Conservation (phyloP, 2,329 filamentous ascomycete species). For the Chalaropsis thielavioides region DNA sequence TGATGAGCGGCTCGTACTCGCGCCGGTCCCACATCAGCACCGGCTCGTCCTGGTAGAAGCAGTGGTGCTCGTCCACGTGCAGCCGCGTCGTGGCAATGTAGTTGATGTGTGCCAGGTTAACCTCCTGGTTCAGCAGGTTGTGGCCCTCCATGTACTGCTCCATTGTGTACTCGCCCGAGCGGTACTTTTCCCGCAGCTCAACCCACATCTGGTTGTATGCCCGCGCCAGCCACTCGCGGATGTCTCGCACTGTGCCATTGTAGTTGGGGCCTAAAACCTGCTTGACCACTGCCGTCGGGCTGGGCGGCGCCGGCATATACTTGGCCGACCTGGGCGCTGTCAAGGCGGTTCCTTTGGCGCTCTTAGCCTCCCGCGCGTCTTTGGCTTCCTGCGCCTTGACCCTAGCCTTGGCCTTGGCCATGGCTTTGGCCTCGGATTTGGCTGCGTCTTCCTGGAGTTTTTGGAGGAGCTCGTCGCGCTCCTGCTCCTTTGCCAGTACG, state of each 20-base stretch:
- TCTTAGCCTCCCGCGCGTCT: neutral
- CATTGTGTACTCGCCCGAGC: constrained; percentile 18
- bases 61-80: constrained; percentile 39
- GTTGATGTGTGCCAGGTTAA: constrained; percentile 26
- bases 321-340: neutral
- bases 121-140: constrained; percentile 23
- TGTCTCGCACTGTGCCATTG: neutral
- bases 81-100: constrained; percentile 27
- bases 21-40: constrained; percentile 55
- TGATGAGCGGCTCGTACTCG: constrained; percentile 51
- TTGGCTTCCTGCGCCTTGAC: neutral
- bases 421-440: too few relatives aligned
- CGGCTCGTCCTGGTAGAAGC: constrained; percentile 35
- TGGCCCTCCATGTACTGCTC: constrained; percentile 23
- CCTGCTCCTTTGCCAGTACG: neutral
- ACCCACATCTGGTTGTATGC: constrained; percentile 6
- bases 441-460: neutral
- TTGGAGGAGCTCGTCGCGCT: neutral
- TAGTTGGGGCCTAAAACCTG: neutral
- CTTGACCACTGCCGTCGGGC: constrained; percentile 2
- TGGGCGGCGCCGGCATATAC: neutral
- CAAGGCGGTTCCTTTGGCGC: neutral
- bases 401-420: neutral
- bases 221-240: constrained; percentile 9
- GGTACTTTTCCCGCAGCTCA: constrained; percentile 3